Percentiles rank a stretch among this genome's conserved stretches.
Conservation (phyloP, 106 monocot species). For the Dioscorea alata region DNA sequence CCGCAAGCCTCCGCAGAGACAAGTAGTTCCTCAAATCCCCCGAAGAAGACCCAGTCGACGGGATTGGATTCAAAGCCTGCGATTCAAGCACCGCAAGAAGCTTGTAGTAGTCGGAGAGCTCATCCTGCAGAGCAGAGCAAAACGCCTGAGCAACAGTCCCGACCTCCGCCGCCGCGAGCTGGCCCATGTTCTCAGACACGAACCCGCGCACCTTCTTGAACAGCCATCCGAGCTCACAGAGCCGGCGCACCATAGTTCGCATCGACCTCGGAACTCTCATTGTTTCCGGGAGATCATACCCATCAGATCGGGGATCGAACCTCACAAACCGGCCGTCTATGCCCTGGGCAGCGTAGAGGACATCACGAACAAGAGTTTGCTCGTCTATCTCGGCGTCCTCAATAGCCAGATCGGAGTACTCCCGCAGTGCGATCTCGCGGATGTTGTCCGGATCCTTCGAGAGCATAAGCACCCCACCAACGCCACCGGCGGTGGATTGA, state of each 20-base stretch:
- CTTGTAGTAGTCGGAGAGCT: slow-evolving; percentile 83
- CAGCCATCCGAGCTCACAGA: slow-evolving; percentile 84
- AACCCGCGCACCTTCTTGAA: slow-evolving; percentile 61
- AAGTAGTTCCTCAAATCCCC: slow-evolving; percentile 52
- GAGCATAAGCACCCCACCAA: slow-evolving; percentile 56
- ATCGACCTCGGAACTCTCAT: slow-evolving; percentile 49
- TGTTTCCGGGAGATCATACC: slow-evolving; percentile 58
- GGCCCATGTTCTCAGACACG: slow-evolving; percentile 37
- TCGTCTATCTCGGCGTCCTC: slow-evolving; percentile 68
- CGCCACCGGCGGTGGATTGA: slow-evolving; percentile 1
- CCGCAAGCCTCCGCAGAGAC: slow-evolving; percentile 62
- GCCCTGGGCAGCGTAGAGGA: slow-evolving; percentile 78
- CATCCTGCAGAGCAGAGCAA: slow-evolving; percentile 76
- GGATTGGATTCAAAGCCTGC: slow-evolving; percentile 60
- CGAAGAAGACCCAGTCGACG: slow-evolving; percentile 27
- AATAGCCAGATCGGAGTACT: slow-evolving; percentile 61
- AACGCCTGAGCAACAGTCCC: slow-evolving; percentile 90
- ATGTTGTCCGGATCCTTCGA: slow-evolving; percentile 88
- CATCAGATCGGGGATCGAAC: slow-evolving; percentile 35
- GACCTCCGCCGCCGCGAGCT: slow-evolving; percentile 35
- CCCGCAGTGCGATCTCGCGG: slow-evolving; percentile 77
- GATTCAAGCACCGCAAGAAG: slow-evolving; percentile 83
- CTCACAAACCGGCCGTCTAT: slow-evolving; percentile 76
- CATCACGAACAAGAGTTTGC: slow-evolving; percentile 59
- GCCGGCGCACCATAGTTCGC: slow-evolving; percentile 46